Evolutionary conservation across 495 filamentous ascomycete species (phyloP).

Genomic region (Schizothecium vesticola): DNA sequence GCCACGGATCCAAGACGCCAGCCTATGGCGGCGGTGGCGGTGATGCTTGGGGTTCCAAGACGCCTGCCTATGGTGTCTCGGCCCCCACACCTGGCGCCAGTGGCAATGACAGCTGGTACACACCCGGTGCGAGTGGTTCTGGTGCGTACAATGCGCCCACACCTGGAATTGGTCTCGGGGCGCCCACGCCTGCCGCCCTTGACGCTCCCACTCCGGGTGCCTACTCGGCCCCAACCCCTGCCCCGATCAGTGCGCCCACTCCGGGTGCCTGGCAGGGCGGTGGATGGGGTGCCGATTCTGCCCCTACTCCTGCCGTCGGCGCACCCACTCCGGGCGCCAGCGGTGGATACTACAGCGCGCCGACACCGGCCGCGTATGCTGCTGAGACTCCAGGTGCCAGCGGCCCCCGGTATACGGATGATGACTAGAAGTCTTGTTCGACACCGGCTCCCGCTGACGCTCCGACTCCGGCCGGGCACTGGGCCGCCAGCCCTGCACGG

Average conservation of each 20-base stretch:
- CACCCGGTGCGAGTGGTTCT: conserved; percentile 53
- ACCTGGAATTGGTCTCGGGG: conserved; percentile 60
- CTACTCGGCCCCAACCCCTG: conserved; percentile 62
- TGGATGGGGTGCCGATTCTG: conserved; percentile 54
- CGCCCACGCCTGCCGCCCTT: conserved; percentile 65
- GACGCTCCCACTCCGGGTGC: conserved; percentile 79
- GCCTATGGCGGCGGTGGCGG: conserved; percentile 57
- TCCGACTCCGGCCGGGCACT: neutral
- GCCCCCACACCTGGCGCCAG: conserved; percentile 53
- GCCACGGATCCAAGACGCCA: conserved; percentile 69
- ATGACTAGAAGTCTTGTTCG: conserved; percentile 26
- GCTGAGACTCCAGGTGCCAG: conserved; percentile 73
- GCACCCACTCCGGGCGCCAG: conserved; percentile 71
- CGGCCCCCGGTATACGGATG: conserved; percentile 52
- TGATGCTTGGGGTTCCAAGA: conserved; percentile 70
- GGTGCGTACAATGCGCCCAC: conserved; percentile 70
- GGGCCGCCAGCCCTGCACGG: neutral
- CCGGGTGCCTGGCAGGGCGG: conserved; percentile 55
- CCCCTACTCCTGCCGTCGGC: conserved; percentile 51
- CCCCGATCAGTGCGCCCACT: conserved; percentile 64
- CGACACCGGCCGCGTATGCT: conserved; percentile 70
- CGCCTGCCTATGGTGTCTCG: conserved; percentile 61
- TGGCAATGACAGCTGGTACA: conserved; percentile 47
- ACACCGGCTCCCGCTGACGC: neutral
- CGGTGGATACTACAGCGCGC: conserved; percentile 60